Base-by-base conservation (phyloP, 345 rosid species). In the Diplotaxis tenuifolia region DNA sequence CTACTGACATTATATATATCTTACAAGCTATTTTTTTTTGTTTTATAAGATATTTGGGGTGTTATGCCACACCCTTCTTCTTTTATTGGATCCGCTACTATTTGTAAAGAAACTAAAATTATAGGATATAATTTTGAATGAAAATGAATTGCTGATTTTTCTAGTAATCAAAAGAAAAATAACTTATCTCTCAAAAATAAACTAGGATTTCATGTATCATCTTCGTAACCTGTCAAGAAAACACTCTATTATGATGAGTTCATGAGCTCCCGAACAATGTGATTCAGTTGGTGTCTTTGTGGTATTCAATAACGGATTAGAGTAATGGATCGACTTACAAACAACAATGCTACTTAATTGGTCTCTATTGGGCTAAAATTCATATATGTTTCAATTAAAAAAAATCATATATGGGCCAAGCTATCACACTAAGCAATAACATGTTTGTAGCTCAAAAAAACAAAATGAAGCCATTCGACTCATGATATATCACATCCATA, bases 391-490 rank as follows among this genome's bases (percentile, higher is more conserved):
- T n/a, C n/a, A n/a, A n/a, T n/a, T n/a, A n/a, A n/a, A n/a, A n/a
- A n/a, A n/a, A n/a, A n/a, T n/a, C n/a, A 9, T 42, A 38, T 54
- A 73, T 65, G 66, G 77, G 66, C 71, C 59, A 12, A 65, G 16
- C 16, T 25, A 38, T 5, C 9, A 12, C 14, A 54, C 21, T 19
- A 3, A 52, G 27, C 34, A 5, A n/a, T 19, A 32, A 18, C 45
- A 32, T 34, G 10, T 8, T 58, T 6, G 4, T 6, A 32, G 16
- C 3, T 71, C 21, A 12, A 54, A 38, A 34, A 25, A 23, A 54
- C 16, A 18, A 47, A 47, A 47, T 47, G 54, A 47, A 47, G 4
- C 4, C 21, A 47, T 47, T 47, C 15, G 53, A 47, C 53, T 47
- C 54, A 71, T 11, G 18, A 45, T 19, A 27, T 10, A 29, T 47